Base-by-base conservation (phyloP, 768 basidiomycete species). In the Amanita fuliginea region DNA sequence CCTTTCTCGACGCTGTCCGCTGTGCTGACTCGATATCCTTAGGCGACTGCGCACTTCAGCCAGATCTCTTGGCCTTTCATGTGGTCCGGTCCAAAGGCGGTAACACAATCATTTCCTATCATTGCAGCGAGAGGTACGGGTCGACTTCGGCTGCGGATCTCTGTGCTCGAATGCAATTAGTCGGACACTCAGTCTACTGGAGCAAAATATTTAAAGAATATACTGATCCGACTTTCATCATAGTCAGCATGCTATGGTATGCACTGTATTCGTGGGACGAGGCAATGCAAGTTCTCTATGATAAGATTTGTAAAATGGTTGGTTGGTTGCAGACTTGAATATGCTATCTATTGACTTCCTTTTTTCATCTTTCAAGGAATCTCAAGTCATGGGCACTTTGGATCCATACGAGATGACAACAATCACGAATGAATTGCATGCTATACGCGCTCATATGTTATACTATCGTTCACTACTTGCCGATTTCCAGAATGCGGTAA, bases 201-300 rank as follows among this genome's bases (percentile, higher is more conserved):
- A 64, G 66, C 49, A 67, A 62, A 33, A 65, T 70, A 16, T 65
- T 71, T 47, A 53, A 59, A 53, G 62, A 62, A 40, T 69, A 73
- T 1, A 60, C 60, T 1, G 80, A 81, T 55, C 76, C 77, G 0
- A 80, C 80, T 0, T 77, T 80, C 47, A 54, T 79, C 0, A 60
- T 81, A 19, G 57, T 81, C 19, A 68, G 74, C 8, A 69, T 72
- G 36, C 59, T 81, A 28, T 81, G 79, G 80, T 74, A 80, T 44
- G 73, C 77, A 4, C 52, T 81, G 52, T 81, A 81, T 54, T 73
- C 75, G 1, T 81, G 78, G 77, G 79, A 81, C 48, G 71, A 81
- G 56, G 69, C 77, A 0, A 58, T 80, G 3, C 78, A 80, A 53
- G 62, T 62, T 36, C 60, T 81, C 11, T 78, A 79, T 45, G 52